Evolutionary conservation across 2,329 filamentous ascomycete genomes (phyloP).

Genomic region (Zymoseptoria brevis): DNA sequence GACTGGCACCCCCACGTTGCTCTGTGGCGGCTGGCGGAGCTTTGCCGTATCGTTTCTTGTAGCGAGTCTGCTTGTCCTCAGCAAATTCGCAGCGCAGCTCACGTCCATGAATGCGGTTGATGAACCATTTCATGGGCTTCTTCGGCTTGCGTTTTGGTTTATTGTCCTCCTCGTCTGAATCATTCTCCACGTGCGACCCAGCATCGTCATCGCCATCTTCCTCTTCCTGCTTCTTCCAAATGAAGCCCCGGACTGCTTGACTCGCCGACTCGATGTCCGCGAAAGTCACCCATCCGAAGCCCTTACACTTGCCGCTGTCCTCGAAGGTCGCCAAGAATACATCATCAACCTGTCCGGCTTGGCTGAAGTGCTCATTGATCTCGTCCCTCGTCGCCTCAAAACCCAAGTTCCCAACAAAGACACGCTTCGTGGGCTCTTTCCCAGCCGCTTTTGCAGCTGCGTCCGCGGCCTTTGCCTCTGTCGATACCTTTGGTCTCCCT

Average conservation of each 20-base stretch:
- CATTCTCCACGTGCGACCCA: conserved; percentile 33
- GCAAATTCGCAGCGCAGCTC: conserved; percentile 84
- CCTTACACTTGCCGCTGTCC: conserved; percentile 95
- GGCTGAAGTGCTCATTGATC: conserved; percentile 69
- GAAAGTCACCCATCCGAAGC: conserved; percentile 92
- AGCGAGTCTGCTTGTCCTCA: conserved; percentile 79
- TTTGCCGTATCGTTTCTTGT: conserved; percentile 80
- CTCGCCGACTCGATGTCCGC: conserved; percentile 67
- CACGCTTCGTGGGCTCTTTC: conserved; percentile 64
- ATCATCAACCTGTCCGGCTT: conserved; percentile 75
- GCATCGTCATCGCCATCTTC: conserved; percentile 45
- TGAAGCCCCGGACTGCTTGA: conserved; percentile 71
- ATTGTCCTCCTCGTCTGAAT: conserved; percentile 29
- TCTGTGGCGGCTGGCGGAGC: conserved; percentile 12
- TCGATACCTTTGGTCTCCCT: conserved; percentile 61
- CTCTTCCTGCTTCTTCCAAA: conserved; percentile 55
- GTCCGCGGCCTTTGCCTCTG: conserved; percentile 17
- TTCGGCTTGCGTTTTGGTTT: conserved; percentile 36
- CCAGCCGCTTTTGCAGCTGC: conserved; percentile 29
- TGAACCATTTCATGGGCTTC: conserved; percentile 61
- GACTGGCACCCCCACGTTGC: conserved; percentile 9
- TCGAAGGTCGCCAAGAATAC: conserved; percentile 91
- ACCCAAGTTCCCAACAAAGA: conserved; percentile 65
- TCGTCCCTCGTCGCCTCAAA: conserved; percentile 62
- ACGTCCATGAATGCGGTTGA: conserved; percentile 74